These are phyloP conservation scores for Venturia nashicola DNA, from an alignment of 2,329 filamentous ascomycete species.

Conservation along the genomic window DNA sequence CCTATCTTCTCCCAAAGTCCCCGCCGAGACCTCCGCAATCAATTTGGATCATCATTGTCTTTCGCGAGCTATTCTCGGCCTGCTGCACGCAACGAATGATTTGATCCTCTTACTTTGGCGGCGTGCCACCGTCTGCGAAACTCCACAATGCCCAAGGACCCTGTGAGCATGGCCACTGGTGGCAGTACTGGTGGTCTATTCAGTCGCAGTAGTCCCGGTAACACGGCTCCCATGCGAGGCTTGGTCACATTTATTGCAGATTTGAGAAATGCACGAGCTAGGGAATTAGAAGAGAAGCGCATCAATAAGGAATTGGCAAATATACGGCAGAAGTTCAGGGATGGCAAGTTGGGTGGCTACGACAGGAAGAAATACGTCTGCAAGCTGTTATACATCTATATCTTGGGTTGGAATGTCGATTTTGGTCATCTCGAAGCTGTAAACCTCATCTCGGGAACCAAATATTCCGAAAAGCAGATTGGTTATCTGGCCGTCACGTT, in stretches of 20 bases:
- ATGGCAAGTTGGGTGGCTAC: slow-evolving; percentile 85
- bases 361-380: slow-evolving; percentile 99
- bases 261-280: slow-evolving; percentile 81
- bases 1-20: neutral
- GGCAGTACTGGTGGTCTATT: slow-evolving; percentile 21
- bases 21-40: slow-evolving; percentile 2
- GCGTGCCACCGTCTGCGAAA: neutral
- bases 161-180: slow-evolving; percentile 8
- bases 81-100: slow-evolving; percentile 1
- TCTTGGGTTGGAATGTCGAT: slow-evolving; percentile 96
- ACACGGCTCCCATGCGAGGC: slow-evolving; percentile 30
- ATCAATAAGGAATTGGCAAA: slow-evolving; percentile 99
- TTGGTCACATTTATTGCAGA: slow-evolving; percentile 98
- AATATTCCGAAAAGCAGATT: slow-evolving; percentile 99
- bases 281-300: slow-evolving; percentile 94
- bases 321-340: slow-evolving; percentile 50
- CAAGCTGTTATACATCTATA: slow-evolving; percentile 99
- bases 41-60: neutral
- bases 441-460: slow-evolving; percentile 89
- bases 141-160: slow-evolving; percentile 8
- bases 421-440: slow-evolving; percentile 98
- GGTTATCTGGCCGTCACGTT: slow-evolving; percentile 95
- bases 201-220: slow-evolving; percentile 28
- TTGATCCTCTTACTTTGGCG: neutral
- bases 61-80: neutral